phyloP scores from a whole-genome alignment of 169 alveolate species.

The Babesia caballi region DNA sequence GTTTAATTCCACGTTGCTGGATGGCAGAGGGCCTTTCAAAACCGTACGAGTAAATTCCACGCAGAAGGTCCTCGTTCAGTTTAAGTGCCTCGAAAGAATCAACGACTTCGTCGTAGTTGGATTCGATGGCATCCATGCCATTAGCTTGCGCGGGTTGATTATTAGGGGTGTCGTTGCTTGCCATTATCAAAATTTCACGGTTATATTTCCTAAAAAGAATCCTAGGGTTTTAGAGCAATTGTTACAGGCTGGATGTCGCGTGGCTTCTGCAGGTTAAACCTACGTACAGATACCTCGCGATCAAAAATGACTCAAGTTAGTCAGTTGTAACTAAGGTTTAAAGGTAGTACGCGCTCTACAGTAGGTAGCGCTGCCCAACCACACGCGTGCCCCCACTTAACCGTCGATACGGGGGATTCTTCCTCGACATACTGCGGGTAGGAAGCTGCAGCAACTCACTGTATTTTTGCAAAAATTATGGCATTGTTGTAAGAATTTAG shows the following conservation, averaged over 20 bases:
- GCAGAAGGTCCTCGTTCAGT: conserved; percentile 89
- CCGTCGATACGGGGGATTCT: not conserved
- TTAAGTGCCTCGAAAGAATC: conserved; percentile 95
- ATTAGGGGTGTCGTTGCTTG: conserved; percentile 37
- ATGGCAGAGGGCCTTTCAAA: conserved; percentile 99
- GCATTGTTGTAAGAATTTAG: no score
- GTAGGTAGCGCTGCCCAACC: conserved; percentile 26
- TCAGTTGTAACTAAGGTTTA: not conserved
- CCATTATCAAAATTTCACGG: conserved; percentile 30
- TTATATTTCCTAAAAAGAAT: not conserved
- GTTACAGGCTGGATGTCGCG: not conserved
- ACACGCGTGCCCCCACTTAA: conserved; percentile 32
- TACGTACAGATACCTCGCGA: conserved; percentile 11
- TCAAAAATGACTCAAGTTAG: not conserved
- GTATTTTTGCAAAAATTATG: no score
- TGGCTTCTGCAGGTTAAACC: not conserved
- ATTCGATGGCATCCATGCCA: conserved; percentile 74
- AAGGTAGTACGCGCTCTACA: not conserved
- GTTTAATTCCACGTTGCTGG: conserved; percentile 97
- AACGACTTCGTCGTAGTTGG: conserved; percentile 93
- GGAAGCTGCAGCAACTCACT: no score
- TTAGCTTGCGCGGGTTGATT: conserved; percentile 29
- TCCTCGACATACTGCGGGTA: no score
- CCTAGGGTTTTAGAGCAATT: not conserved
- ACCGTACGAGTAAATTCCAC: conserved; percentile 98